phyloP scores from a whole-genome alignment of 306 rosid genomes.

The Casuarina glauca region DNA sequence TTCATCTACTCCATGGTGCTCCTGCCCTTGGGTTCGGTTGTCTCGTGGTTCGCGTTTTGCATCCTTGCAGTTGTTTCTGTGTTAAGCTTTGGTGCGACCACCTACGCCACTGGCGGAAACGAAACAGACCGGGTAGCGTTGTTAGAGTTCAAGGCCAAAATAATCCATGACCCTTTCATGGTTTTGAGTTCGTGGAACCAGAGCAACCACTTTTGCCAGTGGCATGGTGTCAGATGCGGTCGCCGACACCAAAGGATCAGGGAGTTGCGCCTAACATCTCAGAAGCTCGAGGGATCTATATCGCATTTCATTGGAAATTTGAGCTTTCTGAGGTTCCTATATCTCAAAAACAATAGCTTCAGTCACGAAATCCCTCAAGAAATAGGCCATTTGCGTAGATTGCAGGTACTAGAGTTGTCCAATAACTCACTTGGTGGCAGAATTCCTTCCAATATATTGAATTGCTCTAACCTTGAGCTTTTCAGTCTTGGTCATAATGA shows the following conservation, averaged over 20 bases:
- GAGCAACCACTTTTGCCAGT: neutral
- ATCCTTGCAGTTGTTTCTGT: neutral
- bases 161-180: neutral
- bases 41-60: neutral
- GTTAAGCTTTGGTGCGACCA: neutral
- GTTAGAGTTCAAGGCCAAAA: neutral
- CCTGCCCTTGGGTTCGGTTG: neutral
- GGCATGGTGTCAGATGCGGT: neutral
- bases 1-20: neutral
- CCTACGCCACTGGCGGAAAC: neutral
- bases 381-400: neutral
- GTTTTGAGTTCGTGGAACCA: neutral
- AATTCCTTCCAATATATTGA: neutral
- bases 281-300: neutral
- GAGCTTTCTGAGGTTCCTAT: too few relatives aligned
- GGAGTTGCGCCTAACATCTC: neutral
- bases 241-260: neutral
- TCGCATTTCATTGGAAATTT: neutral
- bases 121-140: neutral
- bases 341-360: too few relatives aligned
- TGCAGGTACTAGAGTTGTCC: rapidly evolving
- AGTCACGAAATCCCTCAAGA: neutral
- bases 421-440: neutral
- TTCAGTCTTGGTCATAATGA: rapidly evolving
- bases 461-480: neutral